Conservation (phyloP, 2,329 filamentous ascomycete genomes). For the Aspergillus bombycis region DNA sequence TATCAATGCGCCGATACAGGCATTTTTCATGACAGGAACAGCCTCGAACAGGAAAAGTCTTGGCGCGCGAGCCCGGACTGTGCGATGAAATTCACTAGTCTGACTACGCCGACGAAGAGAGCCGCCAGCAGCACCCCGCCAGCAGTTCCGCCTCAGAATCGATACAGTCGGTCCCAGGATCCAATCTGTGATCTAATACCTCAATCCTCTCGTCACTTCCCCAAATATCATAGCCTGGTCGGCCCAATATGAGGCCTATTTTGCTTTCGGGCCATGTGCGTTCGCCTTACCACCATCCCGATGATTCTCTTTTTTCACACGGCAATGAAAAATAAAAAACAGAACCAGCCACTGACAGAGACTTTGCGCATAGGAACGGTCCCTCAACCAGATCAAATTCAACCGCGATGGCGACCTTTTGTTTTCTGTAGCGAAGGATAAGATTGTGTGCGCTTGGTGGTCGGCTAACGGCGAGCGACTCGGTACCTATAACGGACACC, state of each 20-base stretch:
- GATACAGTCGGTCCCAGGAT: constrained; percentile 29
- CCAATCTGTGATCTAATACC: constrained; percentile 17
- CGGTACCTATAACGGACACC: constrained; percentile 94
- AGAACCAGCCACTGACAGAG: constrained; percentile 21
- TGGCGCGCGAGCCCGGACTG: constrained; percentile 40
- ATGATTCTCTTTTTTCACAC: constrained; percentile 9
- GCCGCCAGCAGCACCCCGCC: constrained; percentile 29
- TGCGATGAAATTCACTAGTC: constrained; percentile 46
- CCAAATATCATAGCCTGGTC: constrained; percentile 26
- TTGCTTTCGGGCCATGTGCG: constrained; percentile 87
- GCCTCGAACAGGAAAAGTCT: constrained; percentile 30
- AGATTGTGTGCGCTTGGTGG: constrained; percentile 96
- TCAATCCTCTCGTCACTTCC: constrained; percentile 16
- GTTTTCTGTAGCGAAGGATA: constrained; percentile 95
- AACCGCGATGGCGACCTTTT: constrained; percentile 95
- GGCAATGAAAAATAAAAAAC: neutral
- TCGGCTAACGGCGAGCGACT: constrained; percentile 97
- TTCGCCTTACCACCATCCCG: constrained; percentile 24
- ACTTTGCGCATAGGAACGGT: constrained; percentile 67
- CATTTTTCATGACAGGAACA: constrained; percentile 23
- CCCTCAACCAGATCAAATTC: constrained; percentile 94
- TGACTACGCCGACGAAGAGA: constrained; percentile 33
- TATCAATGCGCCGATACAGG: constrained; percentile 26
- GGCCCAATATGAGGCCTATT: constrained; percentile 86
- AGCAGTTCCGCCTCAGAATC: constrained; percentile 29